Percentiles rank a stretch among this genome's conserved stretches.
These are phyloP conservation scores for Penicillium freii DNA, from an alignment of 2,329 filamentous ascomycete genomes.

Conservation along the genomic window DNA sequence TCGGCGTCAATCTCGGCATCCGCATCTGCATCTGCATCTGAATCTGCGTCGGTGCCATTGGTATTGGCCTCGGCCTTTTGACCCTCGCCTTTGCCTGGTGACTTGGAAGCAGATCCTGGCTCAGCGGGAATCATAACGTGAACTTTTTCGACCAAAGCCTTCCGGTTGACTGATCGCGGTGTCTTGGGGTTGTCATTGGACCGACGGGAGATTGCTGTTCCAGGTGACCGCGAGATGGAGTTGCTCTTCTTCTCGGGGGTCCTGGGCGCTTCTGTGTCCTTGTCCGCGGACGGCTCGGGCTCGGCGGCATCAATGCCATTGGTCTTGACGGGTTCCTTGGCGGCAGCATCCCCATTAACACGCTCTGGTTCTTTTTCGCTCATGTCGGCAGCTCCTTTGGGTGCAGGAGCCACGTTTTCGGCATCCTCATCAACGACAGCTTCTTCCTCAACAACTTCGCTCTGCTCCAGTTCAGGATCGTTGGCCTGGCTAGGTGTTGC, in stretches of 20 bases:
- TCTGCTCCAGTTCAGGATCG: conserved; percentile 19
- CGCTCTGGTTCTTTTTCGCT: conserved; percentile 3
- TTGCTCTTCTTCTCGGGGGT: conserved; percentile 19
- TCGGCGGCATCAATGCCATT: conserved; percentile 14
- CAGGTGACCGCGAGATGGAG: conserved; percentile 17
- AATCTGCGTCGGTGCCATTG: conserved; percentile 23
- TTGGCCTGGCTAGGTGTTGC: conserved; percentile 24
- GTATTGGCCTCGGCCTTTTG: conserved; percentile 11
- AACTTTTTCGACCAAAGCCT: conserved; percentile 25
- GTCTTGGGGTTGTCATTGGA: conserved; percentile 15
- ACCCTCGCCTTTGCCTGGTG: conserved; percentile 13
- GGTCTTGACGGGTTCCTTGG: conserved; percentile 5
- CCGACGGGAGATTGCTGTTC: conserved; percentile 13
- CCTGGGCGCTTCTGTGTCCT: conserved; percentile 5
- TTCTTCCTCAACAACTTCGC: conserved; percentile 12
- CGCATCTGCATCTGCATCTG: conserved; percentile 24
- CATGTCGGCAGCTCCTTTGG: conserved; percentile 8
- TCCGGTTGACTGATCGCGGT: conserved; percentile 21
- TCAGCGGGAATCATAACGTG: conserved; percentile 31
- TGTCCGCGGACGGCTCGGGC: conserved; percentile 4
- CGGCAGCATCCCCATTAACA: conserved; percentile 11
- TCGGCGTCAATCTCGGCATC: conserved; percentile 30
- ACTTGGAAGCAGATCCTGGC: conserved; percentile 17
- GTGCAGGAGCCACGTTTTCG: conserved; percentile 8
- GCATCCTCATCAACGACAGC: conserved; percentile 14